Conservation (phyloP, 2,329 filamentous ascomycete genomes). For the Fusarium albosuccineum region DNA sequence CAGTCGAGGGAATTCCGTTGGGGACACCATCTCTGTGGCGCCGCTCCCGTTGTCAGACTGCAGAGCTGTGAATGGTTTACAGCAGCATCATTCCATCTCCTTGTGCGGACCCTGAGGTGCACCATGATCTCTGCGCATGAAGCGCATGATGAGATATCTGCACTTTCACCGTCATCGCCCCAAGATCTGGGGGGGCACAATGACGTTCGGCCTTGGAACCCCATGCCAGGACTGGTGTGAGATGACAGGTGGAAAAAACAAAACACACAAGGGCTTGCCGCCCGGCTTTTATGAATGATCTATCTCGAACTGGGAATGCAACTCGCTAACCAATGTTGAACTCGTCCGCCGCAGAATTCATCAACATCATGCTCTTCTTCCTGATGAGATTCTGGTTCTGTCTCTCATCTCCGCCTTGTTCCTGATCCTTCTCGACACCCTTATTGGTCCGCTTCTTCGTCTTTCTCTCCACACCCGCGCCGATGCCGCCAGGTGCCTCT, state of each 20-base stretch:
- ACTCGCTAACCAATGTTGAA: conserved; percentile 73
- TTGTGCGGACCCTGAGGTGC: conserved; percentile 15
- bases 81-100: conserved; percentile 12
- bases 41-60: conserved; percentile 28
- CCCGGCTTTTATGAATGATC: conserved; percentile 34
- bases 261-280: conserved; percentile 16
- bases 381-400: conserved; percentile 61
- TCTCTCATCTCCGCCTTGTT: conserved; percentile 52
- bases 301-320: conserved; percentile 34
- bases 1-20: background rate
- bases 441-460: conserved; percentile 56
- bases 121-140: conserved; percentile 19
- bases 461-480: conserved; percentile 65
- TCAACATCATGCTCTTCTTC: conserved; percentile 75
- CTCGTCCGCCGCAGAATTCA: conserved; percentile 73
- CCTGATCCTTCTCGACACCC: conserved; percentile 52
- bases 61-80: conserved; percentile 31
- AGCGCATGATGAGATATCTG: conserved; percentile 18
- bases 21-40: conserved; percentile 24
- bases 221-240: background rate
- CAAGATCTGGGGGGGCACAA: conserved; percentile 6
- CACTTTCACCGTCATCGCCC: conserved; percentile 21
- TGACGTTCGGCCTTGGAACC: conserved; percentile 17
- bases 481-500: conserved; percentile 88
- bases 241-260: conserved; percentile 17